Percentiles rank a stretch among this genome's conserved stretches.
These are phyloP conservation scores for Holtermanniella nyarrowii DNA, from an alignment of 768 basidiomycete genomes.

Conservation along the genomic window DNA sequence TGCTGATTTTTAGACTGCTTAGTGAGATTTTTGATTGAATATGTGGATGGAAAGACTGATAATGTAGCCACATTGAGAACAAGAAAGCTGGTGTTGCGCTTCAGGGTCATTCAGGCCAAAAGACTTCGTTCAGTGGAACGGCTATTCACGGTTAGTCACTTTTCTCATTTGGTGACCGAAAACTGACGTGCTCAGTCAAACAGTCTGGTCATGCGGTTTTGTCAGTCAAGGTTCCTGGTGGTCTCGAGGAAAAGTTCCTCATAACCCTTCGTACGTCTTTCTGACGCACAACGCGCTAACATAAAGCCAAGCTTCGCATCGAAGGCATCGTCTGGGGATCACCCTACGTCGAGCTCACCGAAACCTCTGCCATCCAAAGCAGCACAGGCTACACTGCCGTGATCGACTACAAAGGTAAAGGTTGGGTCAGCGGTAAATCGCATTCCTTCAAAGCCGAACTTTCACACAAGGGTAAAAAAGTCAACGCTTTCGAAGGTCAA, in stretches of 20 bases:
- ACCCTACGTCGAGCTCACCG: conserved; percentile 83
- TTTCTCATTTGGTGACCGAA: not conserved
- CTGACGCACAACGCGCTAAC: not conserved
- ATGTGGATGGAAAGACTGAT: not conserved
- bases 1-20: conserved; percentile 33
- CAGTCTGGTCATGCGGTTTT: conserved; percentile 90
- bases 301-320: conserved; percentile 62
- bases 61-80: conserved; percentile 85
- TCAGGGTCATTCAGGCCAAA: conserved; percentile 84
- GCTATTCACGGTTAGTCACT: conserved; percentile 42
- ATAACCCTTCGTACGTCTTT: conserved; percentile 62
- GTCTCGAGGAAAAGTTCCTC: conserved; percentile 60
- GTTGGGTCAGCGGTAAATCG: conserved; percentile 85
- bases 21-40: conserved; percentile 38
- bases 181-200: conserved; percentile 53
- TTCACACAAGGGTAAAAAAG: conserved; percentile 43
- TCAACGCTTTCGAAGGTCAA: conserved; percentile 39
- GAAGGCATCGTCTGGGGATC: conserved; percentile 77
- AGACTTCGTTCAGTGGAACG: conserved; percentile 76
- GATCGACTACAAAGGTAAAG: conserved; percentile 93
- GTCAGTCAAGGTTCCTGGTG: conserved; percentile 54
- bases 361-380: conserved; percentile 65
- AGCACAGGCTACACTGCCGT: conserved; percentile 54
- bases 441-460: conserved; percentile 82
- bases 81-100: conserved; percentile 61